Percentiles rank a stretch among this genome's conserved stretches.
Evolutionary conservation across 2,329 filamentous ascomycete genomes (phyloP).

Genomic region (Eutypa lata): DNA sequence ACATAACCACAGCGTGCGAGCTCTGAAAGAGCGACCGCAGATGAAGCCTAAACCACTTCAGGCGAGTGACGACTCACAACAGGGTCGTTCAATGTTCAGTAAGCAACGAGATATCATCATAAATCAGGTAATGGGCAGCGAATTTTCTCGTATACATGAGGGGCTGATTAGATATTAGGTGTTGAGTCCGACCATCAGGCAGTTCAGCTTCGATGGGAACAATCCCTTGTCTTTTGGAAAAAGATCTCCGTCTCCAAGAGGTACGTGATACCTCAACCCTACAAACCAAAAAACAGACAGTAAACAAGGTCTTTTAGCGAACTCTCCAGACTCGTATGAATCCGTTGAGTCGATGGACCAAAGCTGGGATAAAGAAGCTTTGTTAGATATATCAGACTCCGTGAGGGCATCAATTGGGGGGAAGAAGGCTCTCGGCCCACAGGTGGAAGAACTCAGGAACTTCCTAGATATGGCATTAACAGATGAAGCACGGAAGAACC

Average conservation of each 20-base stretch:
- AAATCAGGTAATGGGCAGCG: constrained; percentile 18
- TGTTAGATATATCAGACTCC: constrained; percentile 41
- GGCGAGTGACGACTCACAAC: constrained; percentile 20
- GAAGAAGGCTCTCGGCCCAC: constrained; percentile 27
- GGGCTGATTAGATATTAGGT: constrained; percentile 14
- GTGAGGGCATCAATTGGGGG: constrained; percentile 34
- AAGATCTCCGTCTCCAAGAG: constrained; percentile 18
- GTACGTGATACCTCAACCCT: constrained; percentile 9
- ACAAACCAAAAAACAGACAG: no score
- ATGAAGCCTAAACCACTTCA: constrained; percentile 19
- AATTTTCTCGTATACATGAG: background rate
- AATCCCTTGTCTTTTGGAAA: constrained; percentile 14
- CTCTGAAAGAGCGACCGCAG: constrained; percentile 13
- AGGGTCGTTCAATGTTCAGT: constrained; percentile 17
- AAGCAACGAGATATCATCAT: constrained; percentile 23
- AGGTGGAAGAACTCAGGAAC: constrained; percentile 33
- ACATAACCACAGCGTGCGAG: constrained; percentile 18
- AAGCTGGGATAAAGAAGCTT: constrained; percentile 13
- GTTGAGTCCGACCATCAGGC: constrained; percentile 24
- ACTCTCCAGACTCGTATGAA: constrained; percentile 9
- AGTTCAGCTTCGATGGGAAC: constrained; percentile 26
- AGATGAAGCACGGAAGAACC: constrained; percentile 33
- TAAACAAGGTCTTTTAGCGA: constrained; percentile 3
- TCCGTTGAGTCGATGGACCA: constrained; percentile 16
- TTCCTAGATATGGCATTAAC: constrained; percentile 37